Evolutionary conservation across 2,329 filamentous ascomycete genomes (phyloP), one percentile per base, ranked within the genome.

Genomic region (Ceratocystis destructans): DNA sequence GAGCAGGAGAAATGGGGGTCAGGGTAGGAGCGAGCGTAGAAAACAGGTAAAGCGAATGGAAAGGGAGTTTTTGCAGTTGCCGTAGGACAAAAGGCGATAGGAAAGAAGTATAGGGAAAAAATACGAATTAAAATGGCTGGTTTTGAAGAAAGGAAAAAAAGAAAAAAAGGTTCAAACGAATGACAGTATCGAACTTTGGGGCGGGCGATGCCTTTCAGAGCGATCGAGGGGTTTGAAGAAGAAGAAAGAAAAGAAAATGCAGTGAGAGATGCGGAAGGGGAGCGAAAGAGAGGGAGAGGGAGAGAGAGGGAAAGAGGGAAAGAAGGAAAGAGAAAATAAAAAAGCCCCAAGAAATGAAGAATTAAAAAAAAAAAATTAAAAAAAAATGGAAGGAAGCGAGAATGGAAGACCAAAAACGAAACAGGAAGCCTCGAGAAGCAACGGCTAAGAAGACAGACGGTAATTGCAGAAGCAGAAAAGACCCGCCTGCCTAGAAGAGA

Each of bases 81-180:
- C 64, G 31, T n/a, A 37, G 48, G 45, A 25, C 31, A 8, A 33
- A 17, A 55, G 45, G 15, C 28, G 46, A 44, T 2, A n/a, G 20
- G 33, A 57, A 66, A 8, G 33, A 57, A 15, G 15, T 53, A 25
- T 55, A 55, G 45, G 45, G 5, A 61, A 63, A 53, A 62, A 61
- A 59, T 15, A 45, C 37, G 4, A 67, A 61, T 57, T 50, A 31
- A 37, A 62, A 55, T 10, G n/a, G 59, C 55, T 22, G 46, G 46
- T 22, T n/a, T 1, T 5, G 17, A 50, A 57, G 20, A 45, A 53
- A 15, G 25, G 25, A 22, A 22, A 22, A 1, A 22, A 22, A 22
- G 22, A 31, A 37, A 41, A 55, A 25, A 20, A 48, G 22, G n/a
- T 37, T 67, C 66, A 64, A 66, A 66, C 66, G 66, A 68, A 41